Evolutionary conservation across 495 filamentous ascomycete genomes (phyloP), one percentile per base, ranked within the genome.

Genomic region (Aspergillus egyptiacus): DNA sequence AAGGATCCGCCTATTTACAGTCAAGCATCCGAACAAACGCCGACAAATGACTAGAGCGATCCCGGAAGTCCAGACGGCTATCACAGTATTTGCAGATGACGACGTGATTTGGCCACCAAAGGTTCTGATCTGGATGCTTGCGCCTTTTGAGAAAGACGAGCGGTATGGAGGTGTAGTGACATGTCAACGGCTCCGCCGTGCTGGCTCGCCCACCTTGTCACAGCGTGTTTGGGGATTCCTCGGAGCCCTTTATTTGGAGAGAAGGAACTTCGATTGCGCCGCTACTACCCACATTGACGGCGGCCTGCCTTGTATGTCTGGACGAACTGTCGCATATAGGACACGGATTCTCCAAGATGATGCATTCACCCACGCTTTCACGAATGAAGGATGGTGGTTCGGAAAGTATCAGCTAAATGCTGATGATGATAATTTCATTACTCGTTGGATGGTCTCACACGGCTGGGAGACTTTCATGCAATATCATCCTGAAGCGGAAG

Each of bases 211-310:
- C 9, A 79, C 75, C 31, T 60, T 82, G 36, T 70, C 63, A 24
- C 75, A 79, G 45, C 75, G 74, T 14, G 62, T 83, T 43, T 93
- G 78, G 79, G 82, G 84, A 55, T 95, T 84, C 67, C 75, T 95
- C 13, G 88, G 87, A 2, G 85, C 86, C 20, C 72, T 83, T 25
- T 95, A 95, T 60, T 82, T 95, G 38, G 84, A 90, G 59, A 75
- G 89, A 31, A 76, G 89, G 36, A 93, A 91, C 61, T 95, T 91
- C 60, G 89, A 95, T 64, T 91, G 88, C 62, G 87, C 86, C 35
- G 86, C 89, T 8, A 91, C 87, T 25, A 87, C 88, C 51, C 81
- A 85, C 62, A 76, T 93, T 36, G 89, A 95, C 62, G 89, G 89
- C 36, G 88, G 88, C 15, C 79, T 90, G 17, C 89, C 88, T 22